Percentiles rank a stretch among this genome's conserved stretches.
phyloP scores from a whole-genome alignment of 495 filamentous ascomycete genomes.

The Neurospora tetraspora region DNA sequence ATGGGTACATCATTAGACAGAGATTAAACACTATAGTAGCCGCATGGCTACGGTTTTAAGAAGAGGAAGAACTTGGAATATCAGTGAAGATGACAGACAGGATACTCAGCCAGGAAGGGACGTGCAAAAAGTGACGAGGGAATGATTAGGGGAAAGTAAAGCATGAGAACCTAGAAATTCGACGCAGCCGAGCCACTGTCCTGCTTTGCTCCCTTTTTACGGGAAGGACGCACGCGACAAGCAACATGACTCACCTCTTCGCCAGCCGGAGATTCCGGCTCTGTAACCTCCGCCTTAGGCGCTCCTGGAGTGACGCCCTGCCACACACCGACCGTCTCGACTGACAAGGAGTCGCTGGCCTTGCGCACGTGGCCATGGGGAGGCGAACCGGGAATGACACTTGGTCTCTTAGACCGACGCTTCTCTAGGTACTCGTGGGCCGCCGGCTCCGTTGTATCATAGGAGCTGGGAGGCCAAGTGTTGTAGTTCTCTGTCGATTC shows the following conservation, averaged over 20 bases:
- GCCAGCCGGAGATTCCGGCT: not conserved
- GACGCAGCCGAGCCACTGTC: not conserved
- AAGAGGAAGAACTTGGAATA: not conserved
- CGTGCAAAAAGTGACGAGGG: not conserved
- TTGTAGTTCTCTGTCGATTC: not conserved
- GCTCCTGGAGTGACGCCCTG: not conserved
- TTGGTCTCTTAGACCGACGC: not conserved
- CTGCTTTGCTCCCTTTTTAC: not conserved
- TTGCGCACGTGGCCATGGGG: not conserved
- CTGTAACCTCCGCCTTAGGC: not conserved
- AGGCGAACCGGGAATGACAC: not conserved
- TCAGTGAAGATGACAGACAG: not conserved
- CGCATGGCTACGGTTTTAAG: not conserved
- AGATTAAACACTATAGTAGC: not conserved
- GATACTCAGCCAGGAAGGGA: not conserved
- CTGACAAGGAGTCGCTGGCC: not conserved
- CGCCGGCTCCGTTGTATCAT: not conserved
- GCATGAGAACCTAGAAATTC: not conserved
- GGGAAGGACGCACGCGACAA: not conserved
- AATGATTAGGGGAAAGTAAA: not conserved
- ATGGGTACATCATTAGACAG: not conserved
- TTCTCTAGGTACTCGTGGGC: not conserved
- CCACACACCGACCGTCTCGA: not conserved
- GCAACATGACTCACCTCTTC: not conserved
- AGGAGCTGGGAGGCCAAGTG: not conserved